Evolutionary conservation across 1,284 basidiomycete species (phyloP).

Genomic region (Quambalaria eucalypti): DNA sequence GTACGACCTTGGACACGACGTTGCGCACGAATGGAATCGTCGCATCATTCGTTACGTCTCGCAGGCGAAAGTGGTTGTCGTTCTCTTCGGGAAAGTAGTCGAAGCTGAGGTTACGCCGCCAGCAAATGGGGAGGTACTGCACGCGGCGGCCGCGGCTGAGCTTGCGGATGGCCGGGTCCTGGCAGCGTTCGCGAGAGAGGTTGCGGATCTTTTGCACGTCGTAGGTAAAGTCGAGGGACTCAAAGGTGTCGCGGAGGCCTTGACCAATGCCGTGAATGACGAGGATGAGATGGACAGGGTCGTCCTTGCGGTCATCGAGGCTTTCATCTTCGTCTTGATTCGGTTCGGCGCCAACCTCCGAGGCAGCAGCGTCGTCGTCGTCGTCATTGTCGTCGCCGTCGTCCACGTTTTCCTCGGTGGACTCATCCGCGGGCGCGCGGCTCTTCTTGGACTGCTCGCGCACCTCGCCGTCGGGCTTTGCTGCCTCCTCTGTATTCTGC

Average conservation of each 20-base stretch:
- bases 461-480: conserved; percentile 8
- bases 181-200: neutral
- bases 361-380: conserved; percentile 1
- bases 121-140: conserved; percentile 15
- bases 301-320: conserved; percentile 21
- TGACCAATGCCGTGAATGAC: conserved; percentile 13
- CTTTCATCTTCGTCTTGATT: neutral
- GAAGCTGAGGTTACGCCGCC: conserved; percentile 9
- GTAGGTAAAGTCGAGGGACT: conserved; percentile 15
- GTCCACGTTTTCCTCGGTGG: neutral
- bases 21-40: conserved; percentile 40
- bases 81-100: neutral
- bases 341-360: neutral
- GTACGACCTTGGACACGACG: conserved; percentile 36
- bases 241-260: conserved; percentile 7
- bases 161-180: conserved; percentile 4
- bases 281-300: conserved; percentile 35
- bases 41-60: conserved; percentile 11
- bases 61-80: conserved; percentile 11
- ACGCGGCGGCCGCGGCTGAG: conserved; percentile 8
- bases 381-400: conserved; percentile 1
- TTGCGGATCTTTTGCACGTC: conserved; percentile 11
- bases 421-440: neutral
- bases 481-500: conserved; percentile 22
- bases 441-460: neutral